These are phyloP conservation scores for Wallacemonas sp. DNA, from an alignment of 208 protist species.

Conservation along the genomic window DNA sequence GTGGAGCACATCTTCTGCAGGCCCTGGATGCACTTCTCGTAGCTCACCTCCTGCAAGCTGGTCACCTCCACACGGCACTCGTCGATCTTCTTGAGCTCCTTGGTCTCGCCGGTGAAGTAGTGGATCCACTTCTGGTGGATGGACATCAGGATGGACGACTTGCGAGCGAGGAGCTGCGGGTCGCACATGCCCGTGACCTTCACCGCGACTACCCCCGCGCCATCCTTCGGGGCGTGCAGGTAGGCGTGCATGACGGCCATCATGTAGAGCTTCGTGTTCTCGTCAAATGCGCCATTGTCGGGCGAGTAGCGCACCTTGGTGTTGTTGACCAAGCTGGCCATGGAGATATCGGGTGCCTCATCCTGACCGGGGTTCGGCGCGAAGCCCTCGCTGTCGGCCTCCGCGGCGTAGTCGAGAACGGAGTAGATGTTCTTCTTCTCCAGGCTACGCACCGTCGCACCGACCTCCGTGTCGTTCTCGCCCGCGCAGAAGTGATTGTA, in stretches of 20 bases:
- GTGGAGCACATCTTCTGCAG: constrained; percentile 37
- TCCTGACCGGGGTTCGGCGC: constrained; percentile 53
- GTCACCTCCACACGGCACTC: constrained; percentile 82
- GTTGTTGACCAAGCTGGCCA: constrained; percentile 64
- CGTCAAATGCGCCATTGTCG: constrained; percentile 73
- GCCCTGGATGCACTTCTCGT: constrained; percentile 66
- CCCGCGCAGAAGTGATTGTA: constrained; percentile 95
- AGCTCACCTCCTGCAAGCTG: constrained; percentile 62
- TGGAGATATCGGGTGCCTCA: constrained; percentile 68
- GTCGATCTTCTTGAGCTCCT: constrained; percentile 66
- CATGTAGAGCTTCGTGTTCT: constrained; percentile 93
- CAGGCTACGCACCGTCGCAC: constrained; percentile 72
- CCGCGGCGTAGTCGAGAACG: constrained; percentile 96
- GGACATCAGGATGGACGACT: constrained; percentile 87
- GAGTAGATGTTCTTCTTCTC: constrained; percentile 75
- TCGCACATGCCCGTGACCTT: constrained; percentile 94
- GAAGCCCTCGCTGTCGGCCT: constrained; percentile 86
- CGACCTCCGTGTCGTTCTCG: constrained; percentile 89
- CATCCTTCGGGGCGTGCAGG: constrained; percentile 61
- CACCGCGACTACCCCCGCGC: constrained; percentile 77
- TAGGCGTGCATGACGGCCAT: constrained; percentile 89
- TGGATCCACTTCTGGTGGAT: constrained; percentile 83
- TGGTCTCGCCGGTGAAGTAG: constrained; percentile 68
- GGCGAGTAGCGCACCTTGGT: constrained; percentile 68
- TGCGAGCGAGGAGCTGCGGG: constrained; percentile 88